Evolutionary conservation across 768 basidiomycete species (phyloP).

Genomic region (Mycena galericulata): DNA sequence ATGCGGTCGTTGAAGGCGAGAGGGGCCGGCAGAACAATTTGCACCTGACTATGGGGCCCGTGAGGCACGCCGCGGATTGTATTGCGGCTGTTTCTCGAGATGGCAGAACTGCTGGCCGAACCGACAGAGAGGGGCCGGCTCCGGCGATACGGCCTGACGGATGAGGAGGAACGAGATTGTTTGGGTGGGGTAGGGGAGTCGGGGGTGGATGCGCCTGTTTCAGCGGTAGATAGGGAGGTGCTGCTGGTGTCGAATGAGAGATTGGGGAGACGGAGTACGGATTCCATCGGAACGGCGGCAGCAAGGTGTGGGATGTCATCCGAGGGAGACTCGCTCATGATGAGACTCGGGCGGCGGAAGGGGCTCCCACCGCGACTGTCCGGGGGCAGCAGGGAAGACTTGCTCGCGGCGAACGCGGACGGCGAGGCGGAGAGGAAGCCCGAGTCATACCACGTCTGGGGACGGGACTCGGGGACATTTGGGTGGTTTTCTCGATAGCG

Average conservation of each 20-base stretch:
- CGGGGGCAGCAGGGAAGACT: constrained; percentile 46
- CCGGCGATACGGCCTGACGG: constrained; percentile 35
- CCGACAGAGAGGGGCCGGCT: constrained; percentile 53
- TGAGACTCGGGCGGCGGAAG: constrained; percentile 32
- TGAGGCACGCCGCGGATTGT: constrained; percentile 72
- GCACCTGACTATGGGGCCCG: constrained; percentile 66
- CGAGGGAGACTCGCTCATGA: constrained; percentile 30
- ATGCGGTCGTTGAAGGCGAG: constrained; percentile 58
- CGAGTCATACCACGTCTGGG: constrained; percentile 39
- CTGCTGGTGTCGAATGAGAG: constrained; percentile 39
- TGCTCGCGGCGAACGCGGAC: constrained; percentile 43
- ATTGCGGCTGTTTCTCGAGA: constrained; percentile 48
- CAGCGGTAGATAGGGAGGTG: constrained; percentile 39
- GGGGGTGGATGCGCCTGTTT: constrained; percentile 23
- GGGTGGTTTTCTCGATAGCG: constrained; percentile 65
- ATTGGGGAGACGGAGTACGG: constrained; percentile 38
- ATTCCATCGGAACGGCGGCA: constrained; percentile 28
- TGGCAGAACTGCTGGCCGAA: constrained; percentile 48
- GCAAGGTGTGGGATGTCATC: constrained; percentile 33
- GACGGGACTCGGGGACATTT: constrained; percentile 14
- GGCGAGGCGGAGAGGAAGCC: constrained; percentile 37
- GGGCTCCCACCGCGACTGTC: constrained; percentile 31
- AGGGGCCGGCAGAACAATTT: constrained; percentile 77
- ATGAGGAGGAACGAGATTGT: constrained; percentile 29
- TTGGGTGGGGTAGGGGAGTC: constrained; percentile 27